Evolutionary conservation across 208 protist genomes (phyloP), one percentile per base, ranked within the genome.

Genomic region (Trypanosoma platydactyli): DNA sequence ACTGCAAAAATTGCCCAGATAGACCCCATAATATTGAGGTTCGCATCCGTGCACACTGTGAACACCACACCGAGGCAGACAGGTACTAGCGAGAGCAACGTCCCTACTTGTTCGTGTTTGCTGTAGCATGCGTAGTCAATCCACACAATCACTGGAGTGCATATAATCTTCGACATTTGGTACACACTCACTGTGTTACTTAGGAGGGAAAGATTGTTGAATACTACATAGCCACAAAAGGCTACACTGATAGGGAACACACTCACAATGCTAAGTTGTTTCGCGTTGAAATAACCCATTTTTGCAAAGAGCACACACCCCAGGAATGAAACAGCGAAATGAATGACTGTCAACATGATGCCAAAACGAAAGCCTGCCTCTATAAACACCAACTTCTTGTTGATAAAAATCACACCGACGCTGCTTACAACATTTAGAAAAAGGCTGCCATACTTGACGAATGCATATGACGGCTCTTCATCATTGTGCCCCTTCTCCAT

Each of bases 151-250:
- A 88, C 49, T 12, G 90, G 90, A 16, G 90, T 96, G 69, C 81
- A 82, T 15, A 89, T n/a, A 38, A 96, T 92, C 54, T 96, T 96
- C 48, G 84, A 77, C 13, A 89, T 74, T 71, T 96, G 90, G 57
- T 96, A 96, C 46, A 96, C 81, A 35, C 79, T 87, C 0, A 96
- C 81, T 3, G 80, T 81, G 75, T 96, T 96, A 7, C 62, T 82
- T 9, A 94, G 52, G 0, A 96, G 77, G n/a, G 85, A 94, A 5
- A 96, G 41, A 71, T 96, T 96, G 69, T 92, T 94, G 63, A 92
- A 94, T 22, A 91, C 83, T 5, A 96, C 86, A 62, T 88, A 91
- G 24, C 90, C 88, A 56, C 88, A 91, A 66, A 94, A 96, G 9
- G 80, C 88, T 50, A 74, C 72, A 62, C 73, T 79, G 30, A 96